A percentile compares a stretch with the other conserved stretches of the same genome.
These are phyloP conservation scores for Thelephora ganbajun DNA, from an alignment of 768 basidiomycete genomes.

Conservation along the genomic window DNA sequence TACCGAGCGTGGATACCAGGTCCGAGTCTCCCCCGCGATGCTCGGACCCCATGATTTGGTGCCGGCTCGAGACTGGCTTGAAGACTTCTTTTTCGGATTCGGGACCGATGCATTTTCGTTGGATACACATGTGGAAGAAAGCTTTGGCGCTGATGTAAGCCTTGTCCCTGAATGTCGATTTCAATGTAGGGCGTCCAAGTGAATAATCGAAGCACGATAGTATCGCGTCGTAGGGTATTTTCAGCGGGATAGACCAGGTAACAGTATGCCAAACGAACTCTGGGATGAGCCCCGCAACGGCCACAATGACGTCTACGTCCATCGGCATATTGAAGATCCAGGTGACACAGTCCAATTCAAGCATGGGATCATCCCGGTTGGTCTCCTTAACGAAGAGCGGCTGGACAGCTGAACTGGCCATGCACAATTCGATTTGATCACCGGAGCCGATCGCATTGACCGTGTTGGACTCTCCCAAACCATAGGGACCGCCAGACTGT, in stretches of 20 bases:
- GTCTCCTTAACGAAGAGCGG: too few species aligned
- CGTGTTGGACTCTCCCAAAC: background rate
- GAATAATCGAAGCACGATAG: background rate
- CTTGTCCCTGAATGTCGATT: background rate
- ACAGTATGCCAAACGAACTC: constrained; percentile 7
- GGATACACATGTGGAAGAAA: background rate
- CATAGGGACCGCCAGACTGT: too few species aligned
- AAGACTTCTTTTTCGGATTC: background rate
- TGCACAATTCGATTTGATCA: background rate
- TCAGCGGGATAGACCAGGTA: background rate
- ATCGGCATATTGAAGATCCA: constrained; percentile 13
- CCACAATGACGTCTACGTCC: constrained; percentile 7
- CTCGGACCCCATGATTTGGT: background rate
- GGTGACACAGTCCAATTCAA: constrained; percentile 1
- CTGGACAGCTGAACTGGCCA: too few species aligned
- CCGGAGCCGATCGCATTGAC: background rate
- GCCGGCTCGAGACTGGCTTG: background rate
- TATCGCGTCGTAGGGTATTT: background rate
- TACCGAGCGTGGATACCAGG: background rate
- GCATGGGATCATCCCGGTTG: background rate
- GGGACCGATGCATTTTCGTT: background rate
- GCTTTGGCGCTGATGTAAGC: background rate
- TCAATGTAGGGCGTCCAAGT: background rate
- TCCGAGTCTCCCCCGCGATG: background rate
- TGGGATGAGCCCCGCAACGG: constrained; percentile 6